These are phyloP conservation scores for Penicillium sp. DNA, from an alignment of 2,329 filamentous ascomycete genomes.

Conservation along the genomic window DNA sequence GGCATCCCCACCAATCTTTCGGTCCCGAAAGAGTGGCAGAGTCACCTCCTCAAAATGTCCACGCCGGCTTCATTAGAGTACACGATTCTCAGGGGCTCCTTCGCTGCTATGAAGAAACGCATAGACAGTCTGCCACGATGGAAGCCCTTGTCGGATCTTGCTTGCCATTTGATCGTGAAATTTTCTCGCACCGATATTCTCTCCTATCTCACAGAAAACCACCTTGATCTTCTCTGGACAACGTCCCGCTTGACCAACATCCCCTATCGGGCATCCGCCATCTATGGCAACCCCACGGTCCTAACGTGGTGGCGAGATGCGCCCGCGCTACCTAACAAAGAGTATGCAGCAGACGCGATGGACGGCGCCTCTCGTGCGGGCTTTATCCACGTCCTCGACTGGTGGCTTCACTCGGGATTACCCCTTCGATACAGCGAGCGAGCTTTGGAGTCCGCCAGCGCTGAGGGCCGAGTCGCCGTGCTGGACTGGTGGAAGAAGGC, in stretches of 20 bases:
- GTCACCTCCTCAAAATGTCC: constrained; percentile 57
- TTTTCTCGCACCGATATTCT: constrained; percentile 79
- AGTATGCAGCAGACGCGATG: constrained; percentile 78
- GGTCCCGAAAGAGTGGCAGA: constrained; percentile 66
- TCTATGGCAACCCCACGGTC: constrained; percentile 77
- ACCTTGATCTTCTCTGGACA: constrained; percentile 72
- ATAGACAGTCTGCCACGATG: constrained; percentile 63
- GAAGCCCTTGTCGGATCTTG: constrained; percentile 69
- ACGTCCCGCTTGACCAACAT: constrained; percentile 77
- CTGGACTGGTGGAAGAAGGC: constrained; percentile 89
- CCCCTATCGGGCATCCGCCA: constrained; percentile 79
- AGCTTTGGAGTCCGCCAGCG: constrained; percentile 80
- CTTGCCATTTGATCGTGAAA: constrained; percentile 84
- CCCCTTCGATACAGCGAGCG: constrained; percentile 79
- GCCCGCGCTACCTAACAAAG: constrained; percentile 73
- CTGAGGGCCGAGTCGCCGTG: constrained; percentile 75
- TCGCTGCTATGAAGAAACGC: constrained; percentile 65
- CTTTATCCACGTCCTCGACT: constrained; percentile 78
- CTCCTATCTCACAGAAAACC: constrained; percentile 60
- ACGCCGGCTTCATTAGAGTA: constrained; percentile 74
- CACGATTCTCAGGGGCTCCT: constrained; percentile 68
- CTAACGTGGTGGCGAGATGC: constrained; percentile 88
- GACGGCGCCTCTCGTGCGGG: constrained; percentile 83
- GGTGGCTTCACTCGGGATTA: constrained; percentile 80
- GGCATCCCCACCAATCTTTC: constrained; percentile 73